Conservation (phyloP, 441 rosid genomes). For the Bocquillonia castaneifolia region DNA sequence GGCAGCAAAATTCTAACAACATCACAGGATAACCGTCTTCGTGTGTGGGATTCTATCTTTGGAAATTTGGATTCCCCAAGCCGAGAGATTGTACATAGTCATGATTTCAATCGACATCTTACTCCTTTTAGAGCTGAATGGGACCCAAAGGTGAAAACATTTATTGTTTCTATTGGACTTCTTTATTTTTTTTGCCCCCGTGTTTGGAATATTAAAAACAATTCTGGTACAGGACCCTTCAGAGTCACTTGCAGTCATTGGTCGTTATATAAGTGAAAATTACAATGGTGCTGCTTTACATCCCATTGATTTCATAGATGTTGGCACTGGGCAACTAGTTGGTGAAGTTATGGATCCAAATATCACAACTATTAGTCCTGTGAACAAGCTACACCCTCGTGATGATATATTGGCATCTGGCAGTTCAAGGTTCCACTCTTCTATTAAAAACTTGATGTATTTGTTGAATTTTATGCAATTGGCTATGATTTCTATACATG, state of each 20-base stretch:
- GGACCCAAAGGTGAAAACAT: constrained; percentile 75
- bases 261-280: constrained; percentile 91
- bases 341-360: constrained; percentile 94
- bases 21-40: constrained; percentile 80
- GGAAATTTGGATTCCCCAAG: constrained; percentile 75
- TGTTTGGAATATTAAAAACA: constrained; percentile 1
- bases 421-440: constrained; percentile 65
- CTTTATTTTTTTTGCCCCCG: background rate
- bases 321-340: constrained; percentile 73
- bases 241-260: constrained; percentile 79
- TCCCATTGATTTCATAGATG: constrained; percentile 86
- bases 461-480: background rate
- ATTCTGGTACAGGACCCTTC: constrained; percentile 61
- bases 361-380: constrained; percentile 89
- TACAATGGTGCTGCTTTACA: constrained; percentile 80
- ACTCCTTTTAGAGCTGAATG: constrained; percentile 96
- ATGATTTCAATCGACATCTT: constrained; percentile 86
- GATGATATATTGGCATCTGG: constrained; percentile 92
- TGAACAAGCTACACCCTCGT: constrained; percentile 85
- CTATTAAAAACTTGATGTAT: background rate
- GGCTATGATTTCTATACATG: background rate
- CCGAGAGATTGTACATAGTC: constrained; percentile 95
- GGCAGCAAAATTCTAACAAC: constrained; percentile 87
- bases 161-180: background rate
- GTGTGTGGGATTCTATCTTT: constrained; percentile 84